These are phyloP conservation scores for Pythium aristosporum DNA, from an alignment of 352 stramenopile genomes.

Conservation along the genomic window DNA sequence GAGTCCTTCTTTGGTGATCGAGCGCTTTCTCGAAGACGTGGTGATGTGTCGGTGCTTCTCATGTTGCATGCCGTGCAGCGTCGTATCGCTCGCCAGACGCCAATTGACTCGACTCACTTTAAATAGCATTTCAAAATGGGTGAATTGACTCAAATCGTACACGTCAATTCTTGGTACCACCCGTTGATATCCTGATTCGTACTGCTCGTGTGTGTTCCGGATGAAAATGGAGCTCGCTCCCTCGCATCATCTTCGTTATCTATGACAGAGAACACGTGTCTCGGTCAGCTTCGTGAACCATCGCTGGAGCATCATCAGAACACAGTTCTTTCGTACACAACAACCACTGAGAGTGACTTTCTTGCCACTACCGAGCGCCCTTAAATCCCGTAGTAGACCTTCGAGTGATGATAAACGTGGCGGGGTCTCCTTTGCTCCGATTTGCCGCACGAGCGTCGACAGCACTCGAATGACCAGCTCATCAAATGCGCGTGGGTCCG, in stretches of 20 bases:
- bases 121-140: slow-evolving; percentile 9
- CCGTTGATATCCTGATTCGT: background rate
- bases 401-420: slow-evolving; percentile 57
- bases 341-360: slow-evolving; percentile 67
- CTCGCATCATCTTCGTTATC: slow-evolving; percentile 25
- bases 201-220: slow-evolving; percentile 8
- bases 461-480: slow-evolving; percentile 67
- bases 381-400: slow-evolving; percentile 44
- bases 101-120: background rate
- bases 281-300: background rate
- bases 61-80: background rate
- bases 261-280: background rate
- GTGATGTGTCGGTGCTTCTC: background rate
- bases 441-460: slow-evolving; percentile 43
- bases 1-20: background rate
- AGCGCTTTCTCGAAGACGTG: background rate
- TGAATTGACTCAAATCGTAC: background rate
- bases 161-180: background rate
- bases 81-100: background rate
- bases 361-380: slow-evolving; percentile 57
- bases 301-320: background rate
- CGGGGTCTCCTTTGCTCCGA: slow-evolving; percentile 59
- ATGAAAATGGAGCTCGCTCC: slow-evolving; percentile 26
- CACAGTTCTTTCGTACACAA: slow-evolving; percentile 36
- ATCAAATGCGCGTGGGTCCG: slow-evolving; percentile 59